A percentile compares a stretch with the other conserved stretches of the same genome.
Conservation (phyloP, 2,329 filamentous ascomycete genomes). For the Arthroderma sp. region DNA sequence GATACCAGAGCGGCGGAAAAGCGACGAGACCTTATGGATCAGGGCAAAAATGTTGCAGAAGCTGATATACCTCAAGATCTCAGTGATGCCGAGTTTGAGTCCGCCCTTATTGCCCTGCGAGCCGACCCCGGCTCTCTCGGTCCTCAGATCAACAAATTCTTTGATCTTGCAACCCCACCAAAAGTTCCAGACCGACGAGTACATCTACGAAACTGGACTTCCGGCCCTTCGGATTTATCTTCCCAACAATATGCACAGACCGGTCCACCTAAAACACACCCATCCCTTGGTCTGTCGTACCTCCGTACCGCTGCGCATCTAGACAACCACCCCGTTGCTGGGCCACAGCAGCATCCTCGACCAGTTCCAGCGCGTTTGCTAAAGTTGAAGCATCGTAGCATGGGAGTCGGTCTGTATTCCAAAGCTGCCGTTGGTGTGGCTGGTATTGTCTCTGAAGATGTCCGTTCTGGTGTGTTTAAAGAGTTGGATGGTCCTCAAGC, state of each 20-base stretch:
- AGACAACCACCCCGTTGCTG: slow-evolving; percentile 47
- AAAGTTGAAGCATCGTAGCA: slow-evolving; percentile 29
- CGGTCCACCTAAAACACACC: slow-evolving; percentile 49
- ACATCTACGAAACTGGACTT: slow-evolving; percentile 22
- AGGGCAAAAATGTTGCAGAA: slow-evolving; percentile 23
- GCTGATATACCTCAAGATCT: slow-evolving; percentile 17
- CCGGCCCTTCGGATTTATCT: slow-evolving; percentile 21
- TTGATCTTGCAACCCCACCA: slow-evolving; percentile 40
- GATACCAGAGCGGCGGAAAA: slow-evolving; percentile 23
- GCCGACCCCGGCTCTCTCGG: slow-evolving; percentile 35
- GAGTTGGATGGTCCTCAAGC: slow-evolving; percentile 26
- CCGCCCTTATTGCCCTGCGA: slow-evolving; percentile 33
- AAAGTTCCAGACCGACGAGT: slow-evolving; percentile 24
- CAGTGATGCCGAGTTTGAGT: slow-evolving; percentile 34
- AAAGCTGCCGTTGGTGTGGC: slow-evolving; percentile 28
- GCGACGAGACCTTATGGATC: slow-evolving; percentile 27
- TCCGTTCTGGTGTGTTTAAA: slow-evolving; percentile 21
- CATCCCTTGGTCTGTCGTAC: slow-evolving; percentile 51
- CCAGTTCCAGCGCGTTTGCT: slow-evolving; percentile 48
- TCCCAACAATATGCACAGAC: slow-evolving; percentile 31
- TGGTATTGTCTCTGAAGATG: slow-evolving; percentile 29
- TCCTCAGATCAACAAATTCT: slow-evolving; percentile 40
- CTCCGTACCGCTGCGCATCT: slow-evolving; percentile 41
- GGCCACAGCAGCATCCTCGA: slow-evolving; percentile 40
- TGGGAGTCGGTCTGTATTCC: slow-evolving; percentile 15